Evolutionary conservation across 805 yeast genomes (phyloP), one percentile per base, ranked within the genome.

Genomic region (Ogataea corticis): DNA sequence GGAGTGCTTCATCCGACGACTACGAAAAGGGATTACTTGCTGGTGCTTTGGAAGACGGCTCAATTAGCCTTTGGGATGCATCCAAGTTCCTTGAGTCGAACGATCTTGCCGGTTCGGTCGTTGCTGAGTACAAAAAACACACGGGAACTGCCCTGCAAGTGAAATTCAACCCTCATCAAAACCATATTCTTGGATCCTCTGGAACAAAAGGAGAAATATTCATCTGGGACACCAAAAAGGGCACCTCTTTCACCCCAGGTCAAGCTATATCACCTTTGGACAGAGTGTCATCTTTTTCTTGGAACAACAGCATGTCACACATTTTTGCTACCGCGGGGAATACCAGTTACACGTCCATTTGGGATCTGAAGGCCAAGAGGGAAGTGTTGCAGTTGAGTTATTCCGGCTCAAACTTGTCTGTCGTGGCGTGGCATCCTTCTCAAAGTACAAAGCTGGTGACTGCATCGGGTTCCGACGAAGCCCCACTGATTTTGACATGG

Each of bases 401-500:
- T 65, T 71, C 82, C 17, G 81, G 84, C 7, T 84, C 90, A 18
- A 84, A 83, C 45, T 76, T 92, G 41, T 81, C 95, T 29, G 77
- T 79, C 49, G 95, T 94, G 12, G 89, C 85, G 47, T 94, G 99
- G 99, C 97, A 94, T 66, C 99, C 99, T 45, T 69, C 77, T 35
- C 84, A 83, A 68, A 81, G 92, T 47, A 92, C 98, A 13, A 85
- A 81, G 62, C 77, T 94, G 48, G 82, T 87, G 21, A 92, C 98
- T 19, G 96, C 96, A 21, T 83, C 94, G 23, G 90, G 85, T 49
- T 79, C 81, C 46, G 97, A 91, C 65, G 71, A 76, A 16, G 79
- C 80, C 41, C 96, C 99, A 11, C 76, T 86, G 27, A 82, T 94
- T 44, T 69, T 89, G 52, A 74, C 92, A 13, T 94, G 99, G 99